Evolutionary conservation across 2,329 filamentous ascomycete species (phyloP), one percentile per base, ranked within the genome.

Genomic region (Huntiella bhutanensis): DNA sequence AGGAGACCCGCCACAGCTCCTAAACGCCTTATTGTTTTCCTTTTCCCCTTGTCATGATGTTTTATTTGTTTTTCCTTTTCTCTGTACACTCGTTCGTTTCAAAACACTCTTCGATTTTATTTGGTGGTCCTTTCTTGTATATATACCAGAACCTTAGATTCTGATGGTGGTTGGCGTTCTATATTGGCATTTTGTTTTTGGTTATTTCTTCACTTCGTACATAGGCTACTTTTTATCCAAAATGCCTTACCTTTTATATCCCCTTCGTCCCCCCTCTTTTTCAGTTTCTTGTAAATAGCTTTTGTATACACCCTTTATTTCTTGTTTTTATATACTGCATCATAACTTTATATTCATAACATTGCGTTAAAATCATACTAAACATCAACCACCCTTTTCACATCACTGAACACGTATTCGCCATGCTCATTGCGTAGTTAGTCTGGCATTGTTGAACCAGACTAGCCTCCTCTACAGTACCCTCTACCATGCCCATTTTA

Each of bases 391-490:
- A n/a, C 6, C 13, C 22, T 13, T 28, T 33, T 28, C 48, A 77
- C 73, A 77, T 76, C 3, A 75, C 56, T 32, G 48, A 61, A 55
- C 73, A 76, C 53, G 58, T 66, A 34, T 63, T 62, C 22, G 64
- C 52, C 43, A 63, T 62, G 49, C 48, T 43, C 12, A 64, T 56
- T 5, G 65, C 65, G 42, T 70, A 65, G 35, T 65, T 64, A 48
- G 65, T 60, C 53, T 69, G 67, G 51, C 75, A 73, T 56, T 77
- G 72, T 50, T 88, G 82, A 55, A 94, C 62, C 59, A 93, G 95
- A 0, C 82, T 80, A 17, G 77, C 73, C 43, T 86, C 82, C 49
- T 85, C 82, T 5, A 28, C 35, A 4, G 75, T 75, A 3, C 70
- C 70, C 1, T 71, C 75, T n/a, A 36, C 11, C 10, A 33, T 39